Percentiles rank a stretch among this genome's conserved stretches.
Conservation (phyloP, 169 alveolate species). For the Cryptosporidium ryanae region DNA sequence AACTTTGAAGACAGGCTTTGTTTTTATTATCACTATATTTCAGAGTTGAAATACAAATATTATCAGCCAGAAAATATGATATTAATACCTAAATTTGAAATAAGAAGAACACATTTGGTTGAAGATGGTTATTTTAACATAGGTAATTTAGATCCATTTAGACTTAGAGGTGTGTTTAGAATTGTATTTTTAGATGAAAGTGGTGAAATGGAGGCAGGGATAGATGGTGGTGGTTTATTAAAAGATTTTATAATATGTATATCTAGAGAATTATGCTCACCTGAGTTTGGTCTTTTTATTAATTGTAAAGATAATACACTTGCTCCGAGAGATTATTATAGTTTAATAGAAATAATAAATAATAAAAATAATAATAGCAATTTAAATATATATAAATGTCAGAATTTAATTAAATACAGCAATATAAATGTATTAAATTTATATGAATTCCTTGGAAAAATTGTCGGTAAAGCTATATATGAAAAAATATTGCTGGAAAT, state of each 20-base stretch:
- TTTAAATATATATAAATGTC: neutral
- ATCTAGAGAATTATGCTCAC: conserved; percentile 88
- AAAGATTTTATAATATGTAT: conserved; percentile 93
- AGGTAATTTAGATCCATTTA: conserved; percentile 75
- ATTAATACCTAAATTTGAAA: conserved; percentile 75
- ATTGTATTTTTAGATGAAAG: conserved; percentile 87
- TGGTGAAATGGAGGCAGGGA: conserved; percentile 93
- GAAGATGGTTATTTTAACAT: conserved; percentile 83
- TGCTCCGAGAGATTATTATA: conserved; percentile 54
- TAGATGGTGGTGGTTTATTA: conserved; percentile 98
- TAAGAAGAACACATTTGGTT: conserved; percentile 81
- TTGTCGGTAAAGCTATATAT: conserved; percentile 92
- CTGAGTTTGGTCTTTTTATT: conserved; percentile 87
- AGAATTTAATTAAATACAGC: neutral
- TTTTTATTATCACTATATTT: conserved; percentile 75
- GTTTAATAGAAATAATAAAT: conserved; percentile 27
- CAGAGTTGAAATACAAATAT: conserved; percentile 74
- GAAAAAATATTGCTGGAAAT: conserved; percentile 92
- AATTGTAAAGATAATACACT: conserved; percentile 49
- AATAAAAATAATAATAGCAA: conserved; percentile 16
- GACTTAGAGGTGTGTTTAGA: conserved; percentile 81
- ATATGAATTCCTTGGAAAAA: conserved; percentile 85
- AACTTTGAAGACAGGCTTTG: conserved; percentile 78
- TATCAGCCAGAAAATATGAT: conserved; percentile 70
- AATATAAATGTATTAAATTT: conserved; percentile 27